Evolutionary conservation across 129 eudicot genomes (phyloP).

Genomic region (Mikania micrantha): DNA sequence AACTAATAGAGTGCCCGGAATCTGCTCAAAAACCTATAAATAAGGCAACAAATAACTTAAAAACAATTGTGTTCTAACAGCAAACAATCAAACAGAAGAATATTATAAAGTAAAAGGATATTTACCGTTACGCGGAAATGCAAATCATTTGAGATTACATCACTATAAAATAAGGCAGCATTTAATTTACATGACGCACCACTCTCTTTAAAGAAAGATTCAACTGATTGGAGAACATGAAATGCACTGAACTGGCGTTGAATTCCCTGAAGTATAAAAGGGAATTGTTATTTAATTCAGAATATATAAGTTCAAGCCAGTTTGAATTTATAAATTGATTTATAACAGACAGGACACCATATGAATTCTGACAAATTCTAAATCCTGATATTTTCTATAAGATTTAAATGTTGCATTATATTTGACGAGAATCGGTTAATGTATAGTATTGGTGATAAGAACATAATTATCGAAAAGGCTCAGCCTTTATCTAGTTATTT

Average conservation of each 20-base stretch:
- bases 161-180: slow-evolving; percentile 47
- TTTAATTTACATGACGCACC: slow-evolving; percentile 69
- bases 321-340: neutral
- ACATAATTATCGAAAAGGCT: neutral
- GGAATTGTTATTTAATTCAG: neutral
- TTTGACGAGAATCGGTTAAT: neutral
- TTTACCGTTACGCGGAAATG: slow-evolving; percentile 58
- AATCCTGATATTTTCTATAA: neutral
- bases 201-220: slow-evolving; percentile 45
- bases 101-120: neutral
- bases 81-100: neutral
- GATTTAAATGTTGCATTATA: neutral
- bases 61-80: slow-evolving; percentile 6
- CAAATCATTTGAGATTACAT: slow-evolving; percentile 51
- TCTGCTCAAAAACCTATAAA: slow-evolving; percentile 85
- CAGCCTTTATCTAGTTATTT: no score
- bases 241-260: slow-evolving; percentile 74
- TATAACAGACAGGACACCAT: neutral
- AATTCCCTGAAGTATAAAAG: slow-evolving; percentile 55
- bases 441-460: neutral
- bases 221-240: slow-evolving; percentile 67
- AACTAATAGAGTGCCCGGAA: slow-evolving; percentile 88
- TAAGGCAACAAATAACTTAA: slow-evolving; percentile 3
- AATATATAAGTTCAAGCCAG: slow-evolving; percentile 5
- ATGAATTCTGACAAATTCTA: neutral